Base-by-base conservation (phyloP, 768 basidiomycete genomes). In the Leccinum incarnatum region DNA sequence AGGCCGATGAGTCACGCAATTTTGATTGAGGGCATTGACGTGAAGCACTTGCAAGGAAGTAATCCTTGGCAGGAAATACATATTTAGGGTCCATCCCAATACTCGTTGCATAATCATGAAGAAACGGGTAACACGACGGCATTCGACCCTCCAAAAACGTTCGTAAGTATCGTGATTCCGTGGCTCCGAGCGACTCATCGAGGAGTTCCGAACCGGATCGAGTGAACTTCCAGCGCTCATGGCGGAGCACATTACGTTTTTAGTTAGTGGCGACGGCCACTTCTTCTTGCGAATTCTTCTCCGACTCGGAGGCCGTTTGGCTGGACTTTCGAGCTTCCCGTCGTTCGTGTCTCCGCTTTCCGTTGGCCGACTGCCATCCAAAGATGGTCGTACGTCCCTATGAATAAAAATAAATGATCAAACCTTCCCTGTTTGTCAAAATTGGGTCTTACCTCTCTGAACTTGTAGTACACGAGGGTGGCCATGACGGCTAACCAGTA, bases 401-500 rank as follows among this genome's bases (percentile, higher is more conserved):
- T 27, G 17, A 5, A 30, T 25, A 25, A 21, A 49, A 3, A 32
- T 12, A 54, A 9, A 54, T 52, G 30, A 17, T 50, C 19, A 36
- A 17, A 19, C 23, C 5, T 12, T 32, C 48, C 5, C 19, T 29
- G 42, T 14, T 12, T 7, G 12, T 12, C 15, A 19, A 12, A 51
- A 9, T 45, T 14, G 7, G 45, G 65, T 73, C 1, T 56, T 60
- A 80, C 84, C 77, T 85, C 83, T 54, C 65, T 78, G 67, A 73
- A 90, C 74, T 92, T 92, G 78, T 90, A 75, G 63, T 74, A 81
- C 53, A 89, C 67, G 53, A 98, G 80, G 3, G 77, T 77, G 34
- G 68, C 81, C 49, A 95, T 85, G 63, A 89, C 90, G 12, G 87
- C 83, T 60, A 97, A 62, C 95, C 95, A 98, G 78, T 95, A 98